Evolutionary conservation across 2,329 filamentous ascomycete genomes (phyloP).

Genomic region (Claviceps africana): DNA sequence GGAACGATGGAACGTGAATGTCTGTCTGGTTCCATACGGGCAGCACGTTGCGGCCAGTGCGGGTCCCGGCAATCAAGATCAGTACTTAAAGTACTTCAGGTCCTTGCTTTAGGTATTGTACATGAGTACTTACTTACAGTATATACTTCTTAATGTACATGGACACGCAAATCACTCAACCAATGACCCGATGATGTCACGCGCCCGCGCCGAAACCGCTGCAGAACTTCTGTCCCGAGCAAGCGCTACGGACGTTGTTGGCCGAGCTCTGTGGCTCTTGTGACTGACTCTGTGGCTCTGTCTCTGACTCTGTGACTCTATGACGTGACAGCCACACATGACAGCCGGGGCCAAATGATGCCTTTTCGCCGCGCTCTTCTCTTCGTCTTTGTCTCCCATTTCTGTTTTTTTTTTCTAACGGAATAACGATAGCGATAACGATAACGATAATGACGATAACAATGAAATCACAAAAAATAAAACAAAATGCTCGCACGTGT

Average conservation of each 20-base stretch:
- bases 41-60: neutral
- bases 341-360: neutral
- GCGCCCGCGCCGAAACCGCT: neutral
- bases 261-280: too few relatives aligned
- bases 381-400: too few relatives aligned
- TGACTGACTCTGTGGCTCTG: too few relatives aligned
- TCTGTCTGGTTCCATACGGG: neutral
- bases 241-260: neutral
- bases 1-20: too few relatives aligned
- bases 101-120: too few relatives aligned
- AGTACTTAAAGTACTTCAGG: too few relatives aligned
- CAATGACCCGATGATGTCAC: conserved; percentile 1
- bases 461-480: neutral
- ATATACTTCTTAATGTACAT: too few relatives aligned
- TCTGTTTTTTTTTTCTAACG: too few relatives aligned
- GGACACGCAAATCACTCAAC: neutral
- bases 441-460: too few relatives aligned
- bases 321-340: neutral
- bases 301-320: neutral
- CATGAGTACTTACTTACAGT: too few relatives aligned
- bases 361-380: neutral
- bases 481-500: neutral
- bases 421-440: too few relatives aligned
- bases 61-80: neutral
- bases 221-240: neutral